phyloP scores from a whole-genome alignment of 2,329 filamentous ascomycete species.

The Neonectria ditissima region DNA sequence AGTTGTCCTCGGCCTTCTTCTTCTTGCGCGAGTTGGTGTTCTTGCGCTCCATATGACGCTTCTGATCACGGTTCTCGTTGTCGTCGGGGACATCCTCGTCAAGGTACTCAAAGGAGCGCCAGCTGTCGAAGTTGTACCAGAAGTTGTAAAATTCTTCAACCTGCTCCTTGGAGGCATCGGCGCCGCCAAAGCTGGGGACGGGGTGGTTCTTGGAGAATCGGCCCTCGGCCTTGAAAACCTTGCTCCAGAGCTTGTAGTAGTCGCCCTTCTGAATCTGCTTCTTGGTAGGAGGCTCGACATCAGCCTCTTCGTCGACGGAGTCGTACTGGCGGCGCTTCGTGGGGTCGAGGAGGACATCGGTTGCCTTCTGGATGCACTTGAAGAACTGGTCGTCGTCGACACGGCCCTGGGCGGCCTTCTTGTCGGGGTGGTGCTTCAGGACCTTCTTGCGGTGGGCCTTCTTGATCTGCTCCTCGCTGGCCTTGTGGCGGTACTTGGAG shows the following conservation, averaged over 20 bases:
- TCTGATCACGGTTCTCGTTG: conserved; percentile 99
- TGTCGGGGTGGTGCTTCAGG: conserved; percentile 97
- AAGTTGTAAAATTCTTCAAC: conserved; percentile 99
- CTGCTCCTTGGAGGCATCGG: conserved; percentile 86
- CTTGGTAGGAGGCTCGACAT: conserved; percentile 92
- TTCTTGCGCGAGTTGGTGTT: conserved; percentile 98
- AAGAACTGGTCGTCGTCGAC: conserved; percentile 98
- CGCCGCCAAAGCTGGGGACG: conserved; percentile 86
- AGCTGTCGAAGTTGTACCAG: conserved; percentile 99
- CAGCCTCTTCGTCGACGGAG: conserved; percentile 93
- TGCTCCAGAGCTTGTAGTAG: conserved; percentile 95
- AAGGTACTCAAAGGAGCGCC: conserved; percentile 97
- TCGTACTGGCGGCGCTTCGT: conserved; percentile 94
- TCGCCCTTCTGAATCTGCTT: conserved; percentile 88
- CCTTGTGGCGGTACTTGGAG: conserved; percentile 90
- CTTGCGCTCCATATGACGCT: conserved; percentile 98
- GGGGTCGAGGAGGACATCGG: conserved; percentile 92
- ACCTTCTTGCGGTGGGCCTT: conserved; percentile 99
- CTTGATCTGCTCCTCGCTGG: conserved; percentile 98
- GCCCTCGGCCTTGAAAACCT: conserved; percentile 89
- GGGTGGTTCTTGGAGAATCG: conserved; percentile 94
- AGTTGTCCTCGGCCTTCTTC: conserved; percentile 98
- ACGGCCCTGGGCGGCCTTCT: conserved; percentile 91
- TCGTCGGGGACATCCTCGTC: conserved; percentile 99
- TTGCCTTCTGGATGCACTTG: conserved; percentile 99